Conservation (phyloP, 495 filamentous ascomycete genomes). For the Neurospora sublineolata region DNA sequence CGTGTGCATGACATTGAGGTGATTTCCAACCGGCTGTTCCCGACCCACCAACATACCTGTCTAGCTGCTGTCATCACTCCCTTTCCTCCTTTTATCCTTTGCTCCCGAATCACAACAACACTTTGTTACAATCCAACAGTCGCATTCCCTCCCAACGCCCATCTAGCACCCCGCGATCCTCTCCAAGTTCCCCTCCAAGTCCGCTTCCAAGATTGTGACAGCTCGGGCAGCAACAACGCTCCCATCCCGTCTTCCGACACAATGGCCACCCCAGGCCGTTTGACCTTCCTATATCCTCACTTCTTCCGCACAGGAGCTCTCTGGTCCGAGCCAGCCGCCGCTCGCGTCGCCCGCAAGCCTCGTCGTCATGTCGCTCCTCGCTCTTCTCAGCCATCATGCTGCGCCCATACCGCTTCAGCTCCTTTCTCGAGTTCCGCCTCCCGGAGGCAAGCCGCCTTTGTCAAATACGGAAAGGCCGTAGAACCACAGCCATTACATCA, state of each 20-base stretch:
- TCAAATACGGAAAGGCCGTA: slow-evolving; percentile 50
- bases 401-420: slow-evolving; percentile 14
- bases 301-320: slow-evolving; percentile 39
- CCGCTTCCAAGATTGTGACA: neutral
- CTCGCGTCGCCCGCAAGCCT: slow-evolving; percentile 6
- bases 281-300: slow-evolving; percentile 68
- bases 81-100: neutral
- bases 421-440: slow-evolving; percentile 23
- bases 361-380: slow-evolving; percentile 13
- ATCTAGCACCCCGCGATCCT: neutral
- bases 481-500: slow-evolving; percentile 31
- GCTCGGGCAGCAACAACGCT: neutral
- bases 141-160: neutral
- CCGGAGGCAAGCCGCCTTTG: slow-evolving; percentile 22
- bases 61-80: neutral
- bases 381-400: slow-evolving; percentile 1
- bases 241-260: neutral
- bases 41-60: neutral
- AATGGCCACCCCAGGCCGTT: slow-evolving; percentile 53
- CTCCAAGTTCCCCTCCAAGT: neutral
- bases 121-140: neutral
- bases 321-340: slow-evolving; percentile 23
- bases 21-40: neutral
- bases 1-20: neutral
- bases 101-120: neutral